A percentile compares a stretch with the other conserved stretches of the same genome.
Conservation (phyloP, 1,139 yeast species). For the Diutina rugosa region DNA sequence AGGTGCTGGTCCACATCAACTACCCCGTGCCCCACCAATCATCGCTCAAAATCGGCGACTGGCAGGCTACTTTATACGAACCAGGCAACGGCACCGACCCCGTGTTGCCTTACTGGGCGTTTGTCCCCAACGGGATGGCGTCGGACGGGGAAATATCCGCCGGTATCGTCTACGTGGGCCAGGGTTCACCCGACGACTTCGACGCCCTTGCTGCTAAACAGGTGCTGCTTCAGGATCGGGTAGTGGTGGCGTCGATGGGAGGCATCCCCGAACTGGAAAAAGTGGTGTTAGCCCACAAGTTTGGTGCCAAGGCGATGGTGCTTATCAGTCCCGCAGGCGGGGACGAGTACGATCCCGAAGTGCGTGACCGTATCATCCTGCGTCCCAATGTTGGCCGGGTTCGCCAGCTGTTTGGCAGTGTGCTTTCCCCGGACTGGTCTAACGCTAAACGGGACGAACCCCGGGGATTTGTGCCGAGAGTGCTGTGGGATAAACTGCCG, state of each 20-base stretch:
- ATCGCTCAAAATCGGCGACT: conserved; percentile 20
- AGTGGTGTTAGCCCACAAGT: conserved; percentile 17
- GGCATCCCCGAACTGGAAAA: conserved; percentile 24
- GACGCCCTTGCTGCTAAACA: conserved; percentile 22
- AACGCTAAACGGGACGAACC: conserved; percentile 12
- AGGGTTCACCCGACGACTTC: conserved; percentile 52
- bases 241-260: conserved; percentile 54
- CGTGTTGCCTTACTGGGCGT: conserved; percentile 30
- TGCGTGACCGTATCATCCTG: conserved; percentile 37
- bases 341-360: conserved; percentile 14
- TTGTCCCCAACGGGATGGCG: conserved; percentile 51
- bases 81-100: conserved; percentile 17
- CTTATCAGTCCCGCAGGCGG: conserved; percentile 20
- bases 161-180: conserved; percentile 41
- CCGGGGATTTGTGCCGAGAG: conserved; percentile 22
- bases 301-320: conserved; percentile 22
- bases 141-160: conserved; percentile 39
- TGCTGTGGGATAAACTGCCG: conserved; percentile 34
- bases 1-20: conserved; percentile 43
- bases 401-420: conserved; percentile 64
- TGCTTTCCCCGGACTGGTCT: conserved; percentile 69
- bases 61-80: conserved; percentile 26
- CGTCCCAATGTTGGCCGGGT: conserved; percentile 54
- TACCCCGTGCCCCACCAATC: conserved; percentile 28
- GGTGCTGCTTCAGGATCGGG: conserved; percentile 24